Base-by-base conservation (phyloP, 345 rosid genomes). In the Eucalyptus pumila region DNA sequence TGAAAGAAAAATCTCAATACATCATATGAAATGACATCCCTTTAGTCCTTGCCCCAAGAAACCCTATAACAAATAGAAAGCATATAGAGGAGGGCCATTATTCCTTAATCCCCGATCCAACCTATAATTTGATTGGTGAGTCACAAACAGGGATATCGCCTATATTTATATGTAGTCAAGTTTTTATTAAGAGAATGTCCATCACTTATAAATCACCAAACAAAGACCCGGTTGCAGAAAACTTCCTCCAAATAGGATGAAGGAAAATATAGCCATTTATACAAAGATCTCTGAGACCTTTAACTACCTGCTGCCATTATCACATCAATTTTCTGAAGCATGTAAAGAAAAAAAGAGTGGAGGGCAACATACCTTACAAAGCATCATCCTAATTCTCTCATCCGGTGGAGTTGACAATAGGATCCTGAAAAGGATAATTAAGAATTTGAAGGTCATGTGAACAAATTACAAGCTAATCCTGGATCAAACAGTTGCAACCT, bases 361-460 rank as follows among this genome's bases (percentile, higher is more conserved):
- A 90, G 86, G 45, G 90, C 54, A 88, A 94, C 96, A 91, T 60
- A 97, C 99, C 99, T 97, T 94, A 65, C 90, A 90, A 54, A 98
- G 95, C 91, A 98, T 69, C 92, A 91, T 95, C 95, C 94, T 91
- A 80, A 97, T 23, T 32, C 96, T 98, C 87, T 95, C 98, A 90
- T 94, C 95, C 72, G 94, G 90, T 23, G 99, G 92, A 91, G 94
- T 87, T 48, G 96, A 91, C 86, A 93, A 92, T 90, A 98, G 92
- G 80, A 32, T 88, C 96, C 99, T 97, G 99, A 90, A 88, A 54
- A 48, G 49, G 17, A 86, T 86, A 86, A 86, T 45, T 34, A 17
- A 54, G 67, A 86, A 34, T 50, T 86, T 86, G 19, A 51, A 34
- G 60, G 60, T 32, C 62, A 86, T 32, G 87, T 14, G 23, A 40